A percentile compares a stretch with the other conserved stretches of the same genome.
phyloP scores from a whole-genome alignment of 1,284 basidiomycete genomes.

The Malassezia slooffiae region DNA sequence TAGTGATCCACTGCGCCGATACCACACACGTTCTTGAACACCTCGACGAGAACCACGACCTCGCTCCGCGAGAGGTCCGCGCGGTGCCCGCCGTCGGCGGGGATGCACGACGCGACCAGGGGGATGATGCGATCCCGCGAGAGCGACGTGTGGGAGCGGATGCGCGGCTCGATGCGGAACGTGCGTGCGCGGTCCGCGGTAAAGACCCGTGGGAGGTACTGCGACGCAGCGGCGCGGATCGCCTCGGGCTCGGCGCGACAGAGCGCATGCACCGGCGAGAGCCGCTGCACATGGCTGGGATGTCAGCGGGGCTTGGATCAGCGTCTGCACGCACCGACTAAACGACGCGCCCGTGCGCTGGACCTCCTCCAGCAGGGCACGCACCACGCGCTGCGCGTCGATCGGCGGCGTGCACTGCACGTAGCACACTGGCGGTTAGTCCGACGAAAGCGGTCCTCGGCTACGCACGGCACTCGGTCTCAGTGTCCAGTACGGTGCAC shows the following conservation, averaged over 20 bases:
- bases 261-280: conserved; percentile 6
- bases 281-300: too few relatives aligned
- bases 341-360: conserved; percentile 24
- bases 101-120: conserved; percentile 22
- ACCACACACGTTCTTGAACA: conserved; percentile 31
- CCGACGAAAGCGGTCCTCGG: background rate
- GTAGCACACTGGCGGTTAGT: conserved; percentile 14
- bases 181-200: background rate
- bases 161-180: conserved; percentile 36
- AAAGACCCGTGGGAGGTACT: conserved; percentile 1
- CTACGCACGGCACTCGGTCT: conserved; percentile 14
- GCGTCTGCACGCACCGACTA: conserved; percentile 19
- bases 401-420: conserved; percentile 15
- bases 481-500: conserved; percentile 6
- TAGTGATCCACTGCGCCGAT: conserved; percentile 25
- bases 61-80: conserved; percentile 27
- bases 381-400: conserved; percentile 5
- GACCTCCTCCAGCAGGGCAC: conserved; percentile 21
- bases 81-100: conserved; percentile 15
- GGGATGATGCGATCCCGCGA: conserved; percentile 28
- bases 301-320: too few relatives aligned
- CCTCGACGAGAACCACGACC: conserved; percentile 29
- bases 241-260: conserved; percentile 6
- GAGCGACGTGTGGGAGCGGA: conserved; percentile 26
- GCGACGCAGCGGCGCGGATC: conserved; percentile 5